Evolutionary conservation across 306 rosid species (phyloP), one percentile per base, ranked within the genome.

Genomic region (Cucumis hystrix): DNA sequence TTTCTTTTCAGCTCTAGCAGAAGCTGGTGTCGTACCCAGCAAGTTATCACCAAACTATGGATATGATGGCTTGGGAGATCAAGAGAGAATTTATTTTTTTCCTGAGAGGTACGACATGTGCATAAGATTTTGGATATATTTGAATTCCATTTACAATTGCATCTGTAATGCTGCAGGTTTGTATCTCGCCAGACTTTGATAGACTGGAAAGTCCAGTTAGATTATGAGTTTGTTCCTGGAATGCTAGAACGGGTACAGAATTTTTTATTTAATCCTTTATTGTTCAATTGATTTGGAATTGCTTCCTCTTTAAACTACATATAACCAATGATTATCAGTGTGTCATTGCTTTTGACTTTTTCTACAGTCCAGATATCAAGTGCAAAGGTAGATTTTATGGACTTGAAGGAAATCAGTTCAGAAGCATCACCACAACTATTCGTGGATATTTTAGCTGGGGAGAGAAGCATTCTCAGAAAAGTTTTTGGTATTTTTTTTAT

Each of bases 331-430:
- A 80, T 79, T 82, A 65, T 84, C 60, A 80, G 89, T 76, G 51
- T 81, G 83, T 83, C 76, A 65, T 88, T 59, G 85, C 82, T 90
- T 90, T 88, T 85, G 95, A 89, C 93, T 87, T 92, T 82, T 82
- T 92, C 83, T 92, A 87, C 98, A 92, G 98, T 95, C 93, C 98
- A 95, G 97, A 85, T 90, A 83, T 89, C 91, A 89, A 85, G 86
- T 82, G 81, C 86, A 87, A 86, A 83, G 79, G 87, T 88, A 80
- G 87, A 89, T 88, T 90, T 89, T 85, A 84, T 95, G 96, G 98
- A 95, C 86, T 77, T 87, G 93, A 95, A 89, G 88, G 93, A 83
- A 85, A 86, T 88, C 61, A 78, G 82, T 83, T 82, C 87, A 66
- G 80, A 85, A 60, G 90, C 82, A 45, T 79, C 88, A 18, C 87